A percentile compares a stretch with the other conserved stretches of the same genome.
These are phyloP conservation scores for Colletotrichum abscissum DNA, from an alignment of 2,329 filamentous ascomycete genomes.

Conservation along the genomic window DNA sequence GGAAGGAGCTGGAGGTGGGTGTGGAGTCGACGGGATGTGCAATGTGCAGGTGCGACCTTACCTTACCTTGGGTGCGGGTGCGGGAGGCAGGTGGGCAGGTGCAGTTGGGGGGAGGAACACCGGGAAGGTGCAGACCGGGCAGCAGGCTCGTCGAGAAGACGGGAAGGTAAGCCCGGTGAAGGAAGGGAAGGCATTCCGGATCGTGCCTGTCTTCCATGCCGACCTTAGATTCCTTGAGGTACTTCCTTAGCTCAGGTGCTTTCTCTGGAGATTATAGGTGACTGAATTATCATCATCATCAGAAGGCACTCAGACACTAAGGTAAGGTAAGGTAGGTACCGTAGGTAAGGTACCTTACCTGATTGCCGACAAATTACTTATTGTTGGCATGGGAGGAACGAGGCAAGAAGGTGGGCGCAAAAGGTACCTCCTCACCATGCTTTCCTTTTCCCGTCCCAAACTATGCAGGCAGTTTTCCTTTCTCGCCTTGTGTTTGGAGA, in stretches of 20 bases:
- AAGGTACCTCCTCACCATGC: not conserved
- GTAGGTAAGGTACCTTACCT: too few relatives aligned
- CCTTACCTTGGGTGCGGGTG: not conserved
- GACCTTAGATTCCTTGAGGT: too few relatives aligned
- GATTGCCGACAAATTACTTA: not conserved
- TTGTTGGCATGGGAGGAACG: not conserved
- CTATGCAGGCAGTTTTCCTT: not conserved
- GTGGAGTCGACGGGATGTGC: not conserved
- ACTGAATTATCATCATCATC: too few relatives aligned
- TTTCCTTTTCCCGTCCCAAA: not conserved
- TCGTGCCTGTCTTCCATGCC: too few relatives aligned
- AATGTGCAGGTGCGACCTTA: not conserved
- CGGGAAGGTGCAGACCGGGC: not conserved
- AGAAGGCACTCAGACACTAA: too few relatives aligned
- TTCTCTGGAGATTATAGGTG: too few relatives aligned
- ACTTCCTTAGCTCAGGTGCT: too few relatives aligned
- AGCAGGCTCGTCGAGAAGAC: too few relatives aligned
- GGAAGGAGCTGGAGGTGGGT: not conserved
- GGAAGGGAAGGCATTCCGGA: too few relatives aligned
- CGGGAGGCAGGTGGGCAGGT: not conserved
- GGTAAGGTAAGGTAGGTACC: too few relatives aligned
- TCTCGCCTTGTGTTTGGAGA: not conserved
- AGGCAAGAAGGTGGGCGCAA: not conserved
- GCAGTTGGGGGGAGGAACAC: not conserved
- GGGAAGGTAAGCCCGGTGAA: too few relatives aligned